phyloP scores from a whole-genome alignment of 805 yeast genomes.

The Myxozyma geophila region DNA sequence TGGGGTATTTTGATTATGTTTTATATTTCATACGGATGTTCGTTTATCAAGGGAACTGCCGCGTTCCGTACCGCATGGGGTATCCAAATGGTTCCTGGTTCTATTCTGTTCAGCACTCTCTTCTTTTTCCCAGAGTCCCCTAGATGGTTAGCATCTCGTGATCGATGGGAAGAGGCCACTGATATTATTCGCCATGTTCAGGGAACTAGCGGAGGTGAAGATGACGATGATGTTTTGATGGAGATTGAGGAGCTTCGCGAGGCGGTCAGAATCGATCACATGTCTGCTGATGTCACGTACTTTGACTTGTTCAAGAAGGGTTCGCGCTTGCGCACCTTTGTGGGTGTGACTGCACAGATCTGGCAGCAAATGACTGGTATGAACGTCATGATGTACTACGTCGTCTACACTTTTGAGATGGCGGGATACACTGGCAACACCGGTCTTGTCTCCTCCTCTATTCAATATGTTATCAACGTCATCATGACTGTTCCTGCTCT shows the following conservation, averaged over 20 bases:
- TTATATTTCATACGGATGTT: constrained; percentile 57
- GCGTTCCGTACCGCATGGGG: constrained; percentile 62
- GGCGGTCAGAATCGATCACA: constrained; percentile 59
- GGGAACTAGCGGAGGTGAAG: constrained; percentile 23
- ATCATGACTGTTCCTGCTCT: constrained; percentile 66
- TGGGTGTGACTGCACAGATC: constrained; percentile 59
- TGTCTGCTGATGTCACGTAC: constrained; percentile 50
- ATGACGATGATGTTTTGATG: constrained; percentile 49
- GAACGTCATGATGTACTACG: constrained; percentile 72
- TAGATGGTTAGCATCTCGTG: constrained; percentile 54
- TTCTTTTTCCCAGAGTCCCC: constrained; percentile 49
- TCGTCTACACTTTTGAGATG: constrained; percentile 61
- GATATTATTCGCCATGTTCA: constrained; percentile 45
- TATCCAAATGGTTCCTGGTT: constrained; percentile 58
- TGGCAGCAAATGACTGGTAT: constrained; percentile 65
- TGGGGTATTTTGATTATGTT: constrained; percentile 65
- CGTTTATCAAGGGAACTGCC: constrained; percentile 46
- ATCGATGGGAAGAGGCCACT: constrained; percentile 55
- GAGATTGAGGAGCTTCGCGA: constrained; percentile 65
- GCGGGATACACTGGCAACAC: constrained; percentile 46
- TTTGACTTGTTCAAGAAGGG: constrained; percentile 56
- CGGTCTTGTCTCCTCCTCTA: constrained; percentile 59
- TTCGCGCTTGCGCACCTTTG: constrained; percentile 55
- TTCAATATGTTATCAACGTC: constrained; percentile 62
- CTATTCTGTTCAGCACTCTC: constrained; percentile 53